phyloP scores from a whole-genome alignment of 1,139 yeast genomes.

The Yamadazyma sp. region DNA sequence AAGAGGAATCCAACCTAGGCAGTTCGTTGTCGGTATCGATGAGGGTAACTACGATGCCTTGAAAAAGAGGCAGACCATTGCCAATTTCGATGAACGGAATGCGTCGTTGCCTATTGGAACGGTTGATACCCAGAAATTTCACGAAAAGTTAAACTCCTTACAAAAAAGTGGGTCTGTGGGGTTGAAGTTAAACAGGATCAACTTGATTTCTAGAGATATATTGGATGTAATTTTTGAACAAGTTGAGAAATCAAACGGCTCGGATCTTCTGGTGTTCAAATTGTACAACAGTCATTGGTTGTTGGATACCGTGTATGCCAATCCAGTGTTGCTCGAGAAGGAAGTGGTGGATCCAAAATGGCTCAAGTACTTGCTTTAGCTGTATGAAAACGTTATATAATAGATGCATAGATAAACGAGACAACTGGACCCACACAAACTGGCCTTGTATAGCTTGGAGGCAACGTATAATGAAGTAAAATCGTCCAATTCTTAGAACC shows the following conservation, averaged over 20 bases:
- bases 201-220: constrained; percentile 19
- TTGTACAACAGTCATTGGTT: constrained; percentile 44
- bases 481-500: no score
- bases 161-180: constrained; percentile 3
- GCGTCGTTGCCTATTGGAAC: constrained; percentile 36
- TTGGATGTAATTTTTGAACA: constrained; percentile 33
- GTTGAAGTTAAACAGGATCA: constrained; percentile 19
- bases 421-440: no score
- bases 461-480: no score
- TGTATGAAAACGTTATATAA: no score
- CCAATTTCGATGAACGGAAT: constrained; percentile 16
- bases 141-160: constrained; percentile 22
- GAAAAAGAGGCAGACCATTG: constrained; percentile 22
- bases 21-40: constrained; percentile 44
- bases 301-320: constrained; percentile 41
- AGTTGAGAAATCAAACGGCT: constrained; percentile 21
- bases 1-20: constrained; percentile 71
- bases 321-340: constrained; percentile 41
- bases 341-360: constrained; percentile 37
- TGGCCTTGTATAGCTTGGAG: no score
- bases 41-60: constrained; percentile 48
- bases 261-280: constrained; percentile 32
- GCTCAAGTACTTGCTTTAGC: constrained; percentile 41
- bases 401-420: background rate
- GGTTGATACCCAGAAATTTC: constrained; percentile 35